These are phyloP conservation scores for Oropetium thomaeum DNA, from an alignment of 176 grass and related monocot species.

Conservation along the genomic window DNA sequence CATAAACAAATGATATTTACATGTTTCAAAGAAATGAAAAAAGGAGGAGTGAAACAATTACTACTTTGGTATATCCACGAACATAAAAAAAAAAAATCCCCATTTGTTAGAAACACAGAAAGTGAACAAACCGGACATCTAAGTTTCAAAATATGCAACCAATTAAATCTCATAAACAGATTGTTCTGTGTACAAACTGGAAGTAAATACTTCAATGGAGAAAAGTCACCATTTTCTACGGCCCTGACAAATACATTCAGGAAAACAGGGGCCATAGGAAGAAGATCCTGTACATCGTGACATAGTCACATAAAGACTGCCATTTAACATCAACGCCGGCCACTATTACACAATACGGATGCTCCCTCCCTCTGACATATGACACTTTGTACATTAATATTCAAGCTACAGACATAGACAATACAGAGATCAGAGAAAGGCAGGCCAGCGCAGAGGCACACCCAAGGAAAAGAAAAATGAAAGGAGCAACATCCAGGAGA, in stretches of 20 bases:
- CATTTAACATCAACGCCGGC: not conserved
- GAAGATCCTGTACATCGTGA: not conserved
- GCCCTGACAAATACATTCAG: not conserved
- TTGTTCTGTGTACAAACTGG: not conserved
- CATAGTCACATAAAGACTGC: not conserved
- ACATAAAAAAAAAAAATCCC: not conserved
- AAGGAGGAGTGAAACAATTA: not conserved
- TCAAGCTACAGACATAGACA: not conserved
- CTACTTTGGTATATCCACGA: not conserved
- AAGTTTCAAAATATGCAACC: not conserved
- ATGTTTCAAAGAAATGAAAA: constrained; percentile 1
- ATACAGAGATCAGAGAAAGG: not conserved
- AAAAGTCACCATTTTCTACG: constrained; percentile 9
- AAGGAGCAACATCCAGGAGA: not conserved
- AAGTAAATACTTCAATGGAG: constrained; percentile 8
- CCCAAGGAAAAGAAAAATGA: not conserved
- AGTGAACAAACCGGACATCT: not conserved
- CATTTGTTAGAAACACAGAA: constrained; percentile 2
- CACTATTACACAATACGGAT: constrained; percentile 6
- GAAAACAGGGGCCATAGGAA: not conserved
- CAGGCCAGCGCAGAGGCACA: not conserved
- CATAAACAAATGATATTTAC: not conserved
- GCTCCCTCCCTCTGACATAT: not conserved
- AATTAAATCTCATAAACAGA: constrained; percentile 1
- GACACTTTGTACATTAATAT: not conserved